These are phyloP conservation scores for Eucalyptus cladocalyx DNA, from an alignment of 345 rosid genomes.

Conservation along the genomic window DNA sequence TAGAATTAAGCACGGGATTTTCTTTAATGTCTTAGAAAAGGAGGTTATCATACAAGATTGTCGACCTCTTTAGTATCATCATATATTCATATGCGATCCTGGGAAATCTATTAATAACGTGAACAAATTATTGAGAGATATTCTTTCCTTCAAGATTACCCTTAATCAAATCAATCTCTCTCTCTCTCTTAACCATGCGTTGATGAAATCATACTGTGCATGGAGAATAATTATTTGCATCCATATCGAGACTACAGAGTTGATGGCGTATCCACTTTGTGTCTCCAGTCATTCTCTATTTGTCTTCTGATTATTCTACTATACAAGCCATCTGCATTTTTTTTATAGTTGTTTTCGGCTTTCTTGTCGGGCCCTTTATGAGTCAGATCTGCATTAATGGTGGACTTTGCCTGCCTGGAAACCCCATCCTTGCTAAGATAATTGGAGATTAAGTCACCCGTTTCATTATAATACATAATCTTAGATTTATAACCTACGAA, in stretches of 20 bases:
- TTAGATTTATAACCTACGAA: not conserved
- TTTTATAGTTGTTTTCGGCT: not conserved
- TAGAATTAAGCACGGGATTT: not conserved
- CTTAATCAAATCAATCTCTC: not conserved
- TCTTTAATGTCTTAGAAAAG: not conserved
- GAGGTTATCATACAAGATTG: not conserved
- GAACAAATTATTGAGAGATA: not conserved
- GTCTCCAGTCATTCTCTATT: not conserved
- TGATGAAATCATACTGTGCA: not conserved
- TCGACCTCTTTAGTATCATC: not conserved
- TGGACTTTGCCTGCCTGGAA: not conserved
- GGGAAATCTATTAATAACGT: not conserved
- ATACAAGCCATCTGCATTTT: not conserved
- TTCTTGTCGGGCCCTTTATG: not conserved
- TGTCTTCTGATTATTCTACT: not conserved
- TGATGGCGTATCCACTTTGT: not conserved
- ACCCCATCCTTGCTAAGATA: not conserved
- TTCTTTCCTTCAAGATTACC: not conserved
- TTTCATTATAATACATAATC: not conserved
- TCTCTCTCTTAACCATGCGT: not conserved
- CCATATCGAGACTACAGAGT: not conserved
- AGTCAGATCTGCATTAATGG: not conserved
- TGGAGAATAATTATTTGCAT: not conserved
- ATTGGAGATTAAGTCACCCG: not conserved
- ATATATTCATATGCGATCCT: not conserved